Conservation (phyloP, 176 grass and related monocot species). For the Poa annua region DNA sequence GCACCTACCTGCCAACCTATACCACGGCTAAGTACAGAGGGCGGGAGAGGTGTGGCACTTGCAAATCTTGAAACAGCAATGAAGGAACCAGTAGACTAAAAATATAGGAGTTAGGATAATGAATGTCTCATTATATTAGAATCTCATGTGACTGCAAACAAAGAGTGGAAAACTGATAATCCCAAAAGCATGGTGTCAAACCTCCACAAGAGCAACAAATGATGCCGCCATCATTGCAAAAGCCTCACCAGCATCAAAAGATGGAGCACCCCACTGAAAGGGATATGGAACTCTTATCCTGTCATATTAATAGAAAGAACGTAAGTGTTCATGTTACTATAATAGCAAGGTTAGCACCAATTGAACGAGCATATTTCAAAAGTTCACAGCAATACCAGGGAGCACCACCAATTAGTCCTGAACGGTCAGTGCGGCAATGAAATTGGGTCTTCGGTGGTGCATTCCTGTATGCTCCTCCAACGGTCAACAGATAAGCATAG, state of each 20-base stretch:
- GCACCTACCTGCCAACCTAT: constrained; percentile 91
- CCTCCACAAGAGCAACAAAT: constrained; percentile 96
- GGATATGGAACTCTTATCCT: constrained; percentile 99
- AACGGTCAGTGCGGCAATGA: constrained; percentile 93
- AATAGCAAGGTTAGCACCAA: not conserved
- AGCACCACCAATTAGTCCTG: constrained; percentile 81
- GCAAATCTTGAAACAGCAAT: constrained; percentile 94
- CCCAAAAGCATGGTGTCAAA: constrained; percentile 28
- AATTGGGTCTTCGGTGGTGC: constrained; percentile 88
- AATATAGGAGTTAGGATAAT: constrained; percentile 19
- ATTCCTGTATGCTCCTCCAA: constrained; percentile 93
- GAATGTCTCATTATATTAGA: constrained; percentile 15
- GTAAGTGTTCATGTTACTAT: constrained; percentile 16
- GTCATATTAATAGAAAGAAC: constrained; percentile 30
- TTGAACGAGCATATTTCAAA: constrained; percentile 5
- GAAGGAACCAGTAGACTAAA: constrained; percentile 95
- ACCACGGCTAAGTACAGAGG: constrained; percentile 95
- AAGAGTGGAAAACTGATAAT: constrained; percentile 19
- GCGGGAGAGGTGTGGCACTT: constrained; percentile 88
- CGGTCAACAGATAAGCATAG: constrained; percentile 95
- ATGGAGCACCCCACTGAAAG: constrained; percentile 96
- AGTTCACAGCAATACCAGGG: constrained; percentile 62
- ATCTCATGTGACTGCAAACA: constrained; percentile 12
- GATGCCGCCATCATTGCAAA: constrained; percentile 99
- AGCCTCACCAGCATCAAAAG: constrained; percentile 95